These are phyloP conservation scores for Pseudovirgaria hyperparasitica DNA, from an alignment of 2,329 filamentous ascomycete genomes.

Conservation along the genomic window DNA sequence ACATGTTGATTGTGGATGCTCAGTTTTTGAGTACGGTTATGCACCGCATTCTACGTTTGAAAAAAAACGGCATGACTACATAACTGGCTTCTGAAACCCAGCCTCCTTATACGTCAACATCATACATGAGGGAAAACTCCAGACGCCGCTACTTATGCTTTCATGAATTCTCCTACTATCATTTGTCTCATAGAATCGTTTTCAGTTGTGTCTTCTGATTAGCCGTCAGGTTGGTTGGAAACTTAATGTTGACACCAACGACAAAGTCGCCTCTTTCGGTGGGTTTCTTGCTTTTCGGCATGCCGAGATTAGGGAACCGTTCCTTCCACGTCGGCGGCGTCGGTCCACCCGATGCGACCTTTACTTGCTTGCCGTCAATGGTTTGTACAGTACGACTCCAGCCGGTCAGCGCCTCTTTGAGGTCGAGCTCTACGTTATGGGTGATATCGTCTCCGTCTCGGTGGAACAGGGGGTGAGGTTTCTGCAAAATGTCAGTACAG, in stretches of 20 bases:
- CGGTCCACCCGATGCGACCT: slow-evolving; percentile 66
- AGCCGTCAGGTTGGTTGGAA: slow-evolving; percentile 64
- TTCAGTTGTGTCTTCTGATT: slow-evolving; percentile 70
- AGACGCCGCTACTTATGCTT: no score
- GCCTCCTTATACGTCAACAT: no score
- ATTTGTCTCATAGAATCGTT: slow-evolving; percentile 64
- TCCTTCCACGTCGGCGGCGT: slow-evolving; percentile 77
- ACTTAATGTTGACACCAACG: slow-evolving; percentile 84
- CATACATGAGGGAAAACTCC: no score
- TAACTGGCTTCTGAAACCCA: no score
- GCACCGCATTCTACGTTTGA: no score
- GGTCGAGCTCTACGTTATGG: slow-evolving; percentile 63
- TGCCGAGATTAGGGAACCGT: slow-evolving; percentile 72
- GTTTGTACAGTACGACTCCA: slow-evolving; percentile 88
- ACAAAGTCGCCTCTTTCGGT: slow-evolving; percentile 75
- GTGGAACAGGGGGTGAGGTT: slow-evolving; percentile 71
- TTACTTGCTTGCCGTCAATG: slow-evolving; percentile 81
- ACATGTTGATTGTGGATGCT: no score
- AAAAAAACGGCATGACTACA: no score
- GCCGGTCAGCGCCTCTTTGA: slow-evolving; percentile 90
- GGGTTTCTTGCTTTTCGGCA: slow-evolving; percentile 89
- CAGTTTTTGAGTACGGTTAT: no score
- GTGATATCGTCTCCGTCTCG: slow-evolving; percentile 82
- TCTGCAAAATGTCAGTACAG: slow-evolving; percentile 45
- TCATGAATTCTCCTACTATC: no score